phyloP scores from a whole-genome alignment of 2,329 filamentous ascomycete genomes.

The Stachybotrys chlorohalonatus region DNA sequence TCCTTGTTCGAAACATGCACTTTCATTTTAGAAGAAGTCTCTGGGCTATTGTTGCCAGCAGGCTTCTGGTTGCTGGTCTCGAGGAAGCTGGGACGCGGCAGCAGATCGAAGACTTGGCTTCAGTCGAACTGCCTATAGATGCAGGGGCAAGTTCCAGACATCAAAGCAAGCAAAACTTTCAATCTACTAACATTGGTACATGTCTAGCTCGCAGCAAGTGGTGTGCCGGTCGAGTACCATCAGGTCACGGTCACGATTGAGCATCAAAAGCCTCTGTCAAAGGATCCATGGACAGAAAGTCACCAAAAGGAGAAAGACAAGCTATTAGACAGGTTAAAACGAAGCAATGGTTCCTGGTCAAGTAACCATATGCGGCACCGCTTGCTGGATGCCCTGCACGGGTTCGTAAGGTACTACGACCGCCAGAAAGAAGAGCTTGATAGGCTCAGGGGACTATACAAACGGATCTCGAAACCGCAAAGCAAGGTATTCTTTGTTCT shows the following conservation, averaged over 20 bases:
- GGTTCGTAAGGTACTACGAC: constrained; percentile 24
- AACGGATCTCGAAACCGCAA: constrained; percentile 23
- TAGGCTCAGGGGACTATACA: constrained; percentile 25
- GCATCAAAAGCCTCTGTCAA: neutral
- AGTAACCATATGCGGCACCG: constrained; percentile 27
- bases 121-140: neutral
- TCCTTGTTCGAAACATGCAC: too few species aligned
- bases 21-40: neutral
- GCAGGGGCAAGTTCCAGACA: neutral
- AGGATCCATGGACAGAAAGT: neutral
- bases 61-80: neutral
- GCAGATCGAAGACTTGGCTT: neutral
- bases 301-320: neutral
- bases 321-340: neutral
- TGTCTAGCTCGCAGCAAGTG: neutral
- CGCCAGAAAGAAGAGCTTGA: constrained; percentile 25
- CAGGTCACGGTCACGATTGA: neutral
- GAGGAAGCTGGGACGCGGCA: neutral
- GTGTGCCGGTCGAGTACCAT: neutral
- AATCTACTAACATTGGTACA: neutral
- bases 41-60: neutral
- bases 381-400: constrained; percentile 28
- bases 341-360: neutral
- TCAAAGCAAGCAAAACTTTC: neutral
- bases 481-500: constrained; percentile 11